Percentiles rank a stretch among this genome's conserved stretches.
Conservation (phyloP, 2,329 filamentous ascomycete genomes). For the Epicoccum nigrum region DNA sequence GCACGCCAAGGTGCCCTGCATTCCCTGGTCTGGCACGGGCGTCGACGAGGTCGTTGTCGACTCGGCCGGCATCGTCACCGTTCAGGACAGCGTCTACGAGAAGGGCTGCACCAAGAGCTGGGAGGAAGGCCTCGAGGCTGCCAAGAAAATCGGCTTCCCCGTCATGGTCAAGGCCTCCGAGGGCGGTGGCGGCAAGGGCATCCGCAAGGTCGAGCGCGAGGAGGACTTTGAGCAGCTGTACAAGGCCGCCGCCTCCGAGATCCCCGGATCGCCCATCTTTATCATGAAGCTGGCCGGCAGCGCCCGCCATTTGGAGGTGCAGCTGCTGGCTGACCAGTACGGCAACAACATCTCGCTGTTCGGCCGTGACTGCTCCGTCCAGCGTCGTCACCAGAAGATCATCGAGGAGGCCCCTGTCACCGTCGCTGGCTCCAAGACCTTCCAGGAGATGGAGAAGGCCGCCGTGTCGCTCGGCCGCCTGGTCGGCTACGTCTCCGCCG, state of each 20-base stretch:
- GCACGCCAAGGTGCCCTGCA: slow-evolving; percentile 93
- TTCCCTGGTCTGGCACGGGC: slow-evolving; percentile 98
- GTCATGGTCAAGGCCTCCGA: slow-evolving; percentile 99
- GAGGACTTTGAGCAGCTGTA: slow-evolving; percentile 86
- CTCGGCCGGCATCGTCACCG: slow-evolving; percentile 85
- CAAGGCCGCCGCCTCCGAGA: slow-evolving; percentile 95
- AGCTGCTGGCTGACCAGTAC: slow-evolving; percentile 97
- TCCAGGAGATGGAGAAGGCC: slow-evolving; percentile 95
- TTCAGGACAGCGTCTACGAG: slow-evolving; percentile 81
- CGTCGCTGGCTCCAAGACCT: slow-evolving; percentile 86
- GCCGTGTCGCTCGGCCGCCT: slow-evolving; percentile 91
- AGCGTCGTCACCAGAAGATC: slow-evolving; percentile 98
- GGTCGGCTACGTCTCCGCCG: slow-evolving; percentile 97
- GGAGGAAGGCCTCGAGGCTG: slow-evolving; percentile 86
- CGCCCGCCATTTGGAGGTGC: slow-evolving; percentile 94
- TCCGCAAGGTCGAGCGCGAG: slow-evolving; percentile 88
- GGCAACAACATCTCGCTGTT: slow-evolving; percentile 99
- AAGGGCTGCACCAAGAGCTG: slow-evolving; percentile 90
- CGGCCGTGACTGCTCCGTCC: slow-evolving; percentile 97
- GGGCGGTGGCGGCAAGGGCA: slow-evolving; percentile 98
- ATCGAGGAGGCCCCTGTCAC: slow-evolving; percentile 99
- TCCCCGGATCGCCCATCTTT: slow-evolving; percentile 98
- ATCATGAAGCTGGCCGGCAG: slow-evolving; percentile 99
- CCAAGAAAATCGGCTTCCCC: slow-evolving; percentile 91
- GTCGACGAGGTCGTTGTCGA: slow-evolving; percentile 83